These are phyloP conservation scores for Rauvolfia tetraphylla DNA, from an alignment of 257 asterid species.

Conservation along the genomic window DNA sequence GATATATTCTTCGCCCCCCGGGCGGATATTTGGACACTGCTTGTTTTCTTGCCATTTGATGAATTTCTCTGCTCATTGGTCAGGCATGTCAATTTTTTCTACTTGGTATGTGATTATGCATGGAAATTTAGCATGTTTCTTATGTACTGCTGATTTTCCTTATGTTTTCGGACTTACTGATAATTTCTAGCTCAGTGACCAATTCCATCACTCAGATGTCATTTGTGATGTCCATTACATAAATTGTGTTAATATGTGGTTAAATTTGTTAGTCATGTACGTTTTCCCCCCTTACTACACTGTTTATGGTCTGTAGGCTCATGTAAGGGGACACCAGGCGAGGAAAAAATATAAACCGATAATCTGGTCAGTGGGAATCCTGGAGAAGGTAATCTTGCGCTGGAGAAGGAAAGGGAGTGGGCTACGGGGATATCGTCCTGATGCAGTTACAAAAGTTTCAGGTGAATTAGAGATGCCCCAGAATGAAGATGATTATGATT, in stretches of 20 bases:
- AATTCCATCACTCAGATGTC: background rate
- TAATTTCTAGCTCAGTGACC: background rate
- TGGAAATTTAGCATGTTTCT: background rate
- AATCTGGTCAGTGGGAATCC: slow-evolving; percentile 87
- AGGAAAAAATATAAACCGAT: slow-evolving; percentile 84
- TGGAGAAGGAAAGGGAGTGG: slow-evolving; percentile 96
- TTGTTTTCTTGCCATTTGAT: background rate
- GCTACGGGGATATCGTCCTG: slow-evolving; percentile 73
- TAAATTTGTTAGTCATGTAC: background rate
- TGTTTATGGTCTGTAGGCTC: slow-evolving; percentile 62
- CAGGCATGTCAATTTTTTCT: background rate
- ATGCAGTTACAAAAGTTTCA: slow-evolving; percentile 41
- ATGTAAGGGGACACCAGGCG: slow-evolving; percentile 94
- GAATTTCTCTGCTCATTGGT: background rate
- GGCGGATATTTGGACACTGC: background rate
- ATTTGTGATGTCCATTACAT: background rate
- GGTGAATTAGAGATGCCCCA: slow-evolving; percentile 24
- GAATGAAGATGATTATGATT: slow-evolving; percentile 76
- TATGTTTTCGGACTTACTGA: background rate
- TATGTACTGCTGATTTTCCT: background rate
- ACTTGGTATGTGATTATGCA: background rate
- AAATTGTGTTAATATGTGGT: background rate
- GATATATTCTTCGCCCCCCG: slow-evolving; percentile 26
- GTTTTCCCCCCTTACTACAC: background rate
- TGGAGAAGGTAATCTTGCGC: slow-evolving; percentile 88